Evolutionary conservation across 108 stramenopile genomes (phyloP).

Genomic region (Phaeodactylum tricornutum): DNA sequence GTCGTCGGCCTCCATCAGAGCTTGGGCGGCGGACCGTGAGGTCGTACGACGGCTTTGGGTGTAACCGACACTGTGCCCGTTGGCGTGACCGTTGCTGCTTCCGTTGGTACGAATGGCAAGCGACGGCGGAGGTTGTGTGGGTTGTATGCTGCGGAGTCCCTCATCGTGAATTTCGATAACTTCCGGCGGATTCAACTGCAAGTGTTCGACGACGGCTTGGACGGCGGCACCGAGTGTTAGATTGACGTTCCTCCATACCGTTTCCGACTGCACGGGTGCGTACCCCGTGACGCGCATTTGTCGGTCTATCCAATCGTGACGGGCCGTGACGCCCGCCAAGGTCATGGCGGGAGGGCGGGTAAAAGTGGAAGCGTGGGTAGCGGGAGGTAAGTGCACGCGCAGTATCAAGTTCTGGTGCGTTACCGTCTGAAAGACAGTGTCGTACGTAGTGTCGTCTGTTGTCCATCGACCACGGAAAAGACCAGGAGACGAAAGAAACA

Average conservation of each 20-base stretch:
- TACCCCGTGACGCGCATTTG: slow-evolving; percentile 63
- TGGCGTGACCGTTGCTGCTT: neutral
- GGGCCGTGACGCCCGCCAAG: slow-evolving; percentile 63
- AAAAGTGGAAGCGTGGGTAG: neutral
- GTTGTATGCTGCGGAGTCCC: slow-evolving; percentile 38
- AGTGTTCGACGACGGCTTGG: slow-evolving; percentile 59
- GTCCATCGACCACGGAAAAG: neutral
- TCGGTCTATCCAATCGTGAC: slow-evolving; percentile 59
- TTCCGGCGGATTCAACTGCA: slow-evolving; percentile 69
- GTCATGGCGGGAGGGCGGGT: slow-evolving; percentile 41
- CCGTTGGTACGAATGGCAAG: neutral
- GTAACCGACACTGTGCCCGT: slow-evolving; percentile 3
- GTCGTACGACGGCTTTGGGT: neutral
- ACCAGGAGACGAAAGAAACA: too few relatives aligned
- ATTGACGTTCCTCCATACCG: slow-evolving; percentile 32
- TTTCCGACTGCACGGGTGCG: slow-evolving; percentile 42
- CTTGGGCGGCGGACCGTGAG: slow-evolving; percentile 1
- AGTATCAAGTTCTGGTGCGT: slow-evolving; percentile 58
- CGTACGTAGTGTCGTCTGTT: slow-evolving; percentile 65
- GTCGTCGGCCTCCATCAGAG: slow-evolving; percentile 4
- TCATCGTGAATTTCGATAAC: slow-evolving; percentile 54
- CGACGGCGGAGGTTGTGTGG: slow-evolving; percentile 8
- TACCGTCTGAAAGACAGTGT: slow-evolving; percentile 80
- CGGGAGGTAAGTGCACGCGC: slow-evolving; percentile 46
- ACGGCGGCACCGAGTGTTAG: slow-evolving; percentile 59